phyloP scores from a whole-genome alignment of 2,329 filamentous ascomycete species.

The Daldinia sp. region DNA sequence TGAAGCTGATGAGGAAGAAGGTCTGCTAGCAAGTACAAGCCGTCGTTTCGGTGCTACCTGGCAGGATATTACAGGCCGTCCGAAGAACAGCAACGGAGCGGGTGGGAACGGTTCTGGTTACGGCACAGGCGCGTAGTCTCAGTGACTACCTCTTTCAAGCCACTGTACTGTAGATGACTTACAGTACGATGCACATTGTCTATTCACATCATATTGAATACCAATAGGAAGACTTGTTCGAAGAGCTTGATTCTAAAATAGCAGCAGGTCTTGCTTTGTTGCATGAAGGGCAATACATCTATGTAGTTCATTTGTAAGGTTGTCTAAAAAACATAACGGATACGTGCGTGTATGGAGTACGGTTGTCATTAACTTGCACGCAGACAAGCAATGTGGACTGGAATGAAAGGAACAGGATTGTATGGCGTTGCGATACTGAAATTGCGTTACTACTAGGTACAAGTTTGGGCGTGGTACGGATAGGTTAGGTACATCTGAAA shows the following conservation, averaged over 20 bases:
- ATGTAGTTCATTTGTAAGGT: background rate
- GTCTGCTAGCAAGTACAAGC: slow-evolving; percentile 83
- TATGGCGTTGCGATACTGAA: slow-evolving; percentile 17
- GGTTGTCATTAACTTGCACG: slow-evolving; percentile 4
- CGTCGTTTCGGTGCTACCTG: slow-evolving; percentile 85
- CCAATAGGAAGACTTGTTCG: background rate
- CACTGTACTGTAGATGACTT: background rate
- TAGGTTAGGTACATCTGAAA: background rate
- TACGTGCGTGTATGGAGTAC: slow-evolving; percentile 21
- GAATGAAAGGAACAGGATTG: too few relatives aligned
- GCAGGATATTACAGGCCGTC: slow-evolving; percentile 78
- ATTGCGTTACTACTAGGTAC: slow-evolving; percentile 14
- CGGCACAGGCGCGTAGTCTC: background rate
- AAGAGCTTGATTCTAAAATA: background rate
- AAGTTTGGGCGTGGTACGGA: background rate
- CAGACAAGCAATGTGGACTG: slow-evolving; percentile 9
- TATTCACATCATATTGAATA: background rate
- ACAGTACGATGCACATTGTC: background rate
- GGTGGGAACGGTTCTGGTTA: slow-evolving; percentile 20
- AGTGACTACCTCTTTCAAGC: background rate
- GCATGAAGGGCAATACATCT: background rate
- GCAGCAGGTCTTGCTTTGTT: background rate
- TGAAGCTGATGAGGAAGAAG: slow-evolving; percentile 92
- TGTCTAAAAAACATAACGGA: background rate
- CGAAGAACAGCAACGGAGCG: slow-evolving; percentile 20